Evolutionary conservation across 352 stramenopile species (phyloP), one percentile per base, ranked within the genome.

Genomic region (Peronospora tabacina): DNA sequence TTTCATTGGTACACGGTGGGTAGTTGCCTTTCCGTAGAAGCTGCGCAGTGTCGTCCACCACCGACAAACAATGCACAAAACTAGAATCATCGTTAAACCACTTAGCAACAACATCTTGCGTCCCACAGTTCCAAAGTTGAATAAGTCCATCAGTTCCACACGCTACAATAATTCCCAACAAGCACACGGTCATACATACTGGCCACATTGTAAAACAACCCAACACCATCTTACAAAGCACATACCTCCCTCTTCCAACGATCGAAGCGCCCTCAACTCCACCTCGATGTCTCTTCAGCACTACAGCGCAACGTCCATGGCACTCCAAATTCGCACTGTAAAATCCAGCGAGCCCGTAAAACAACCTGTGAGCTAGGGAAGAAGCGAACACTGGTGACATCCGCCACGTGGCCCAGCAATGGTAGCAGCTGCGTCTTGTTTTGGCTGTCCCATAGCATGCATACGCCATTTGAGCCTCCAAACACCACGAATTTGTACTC

Each of bases 261-360:
- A 90, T 83, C 2, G 61, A 74, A 2, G 75, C 50, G 51, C 86
- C 75, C 38, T 72, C 62, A 16, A 90, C 48, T 9, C 76, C 74
- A 9, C 79, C 71, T 5, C 38, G 44, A 52, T 87, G 79, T 39
- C 79, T 74, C 32, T 72, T 74, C 16, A 90, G 44, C 24, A 84
- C 68, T 1, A 72, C 75, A 3, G 68, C 79, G 34, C 76, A 88
- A 3, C 49, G 63, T 7, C 71, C 77, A 15, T 67, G 50, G 0
- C 44, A 30, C 68, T 83, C 76, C 76, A 90, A 28, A 90, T 83
- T 15, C 74, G 70, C 33, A 90, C 54, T 35, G 70, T 85, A 26
- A 87, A 82, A 58, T 90, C 79, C 26, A 87, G 34, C n/a, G 75
- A 84, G 0, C 68, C 74, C 0, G 79, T 86, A 2, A 90, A 68